phyloP scores from a whole-genome alignment of 2,329 filamentous ascomycete species.

The Aspergillus thermomutatus region DNA sequence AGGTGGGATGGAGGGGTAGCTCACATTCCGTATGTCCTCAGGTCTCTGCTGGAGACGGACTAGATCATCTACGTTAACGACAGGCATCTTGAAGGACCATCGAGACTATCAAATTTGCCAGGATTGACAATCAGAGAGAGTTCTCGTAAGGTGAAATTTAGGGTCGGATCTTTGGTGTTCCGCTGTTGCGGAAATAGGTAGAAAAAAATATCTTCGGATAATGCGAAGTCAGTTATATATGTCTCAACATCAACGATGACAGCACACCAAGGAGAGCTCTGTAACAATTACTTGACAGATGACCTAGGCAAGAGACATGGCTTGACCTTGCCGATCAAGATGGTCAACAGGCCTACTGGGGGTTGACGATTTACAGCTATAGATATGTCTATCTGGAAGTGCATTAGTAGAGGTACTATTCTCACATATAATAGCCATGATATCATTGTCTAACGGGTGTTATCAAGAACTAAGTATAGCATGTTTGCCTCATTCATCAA shows the following conservation, averaged over 20 bases:
- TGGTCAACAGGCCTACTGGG: neutral
- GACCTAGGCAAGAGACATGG: neutral
- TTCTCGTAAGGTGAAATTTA: conserved; percentile 9
- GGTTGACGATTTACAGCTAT: neutral
- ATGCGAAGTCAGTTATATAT: neutral
- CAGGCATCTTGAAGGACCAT: conserved; percentile 66
- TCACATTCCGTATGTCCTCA: conserved; percentile 87
- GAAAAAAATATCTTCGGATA: conserved; percentile 15
- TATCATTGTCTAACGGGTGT: neutral
- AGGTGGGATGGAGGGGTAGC: conserved; percentile 37
- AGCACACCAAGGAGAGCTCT: neutral
- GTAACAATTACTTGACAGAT: neutral
- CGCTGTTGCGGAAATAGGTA: conserved; percentile 7
- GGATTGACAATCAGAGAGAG: conserved; percentile 7
- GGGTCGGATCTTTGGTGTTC: conserved; percentile 7
- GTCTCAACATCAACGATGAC: neutral
- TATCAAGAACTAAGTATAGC: neutral
- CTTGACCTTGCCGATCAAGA: neutral
- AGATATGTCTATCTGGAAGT: too few relatives aligned
- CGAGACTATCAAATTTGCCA: conserved; percentile 4
- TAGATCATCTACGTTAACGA: conserved; percentile 86
- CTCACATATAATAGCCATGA: too few relatives aligned
- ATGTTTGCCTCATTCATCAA: conserved; percentile 34
- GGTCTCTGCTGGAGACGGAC: conserved; percentile 83
- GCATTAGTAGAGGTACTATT: neutral